Base-by-base conservation (phyloP, 208 protist genomes). In the Trypanosoma rangeli region DNA sequence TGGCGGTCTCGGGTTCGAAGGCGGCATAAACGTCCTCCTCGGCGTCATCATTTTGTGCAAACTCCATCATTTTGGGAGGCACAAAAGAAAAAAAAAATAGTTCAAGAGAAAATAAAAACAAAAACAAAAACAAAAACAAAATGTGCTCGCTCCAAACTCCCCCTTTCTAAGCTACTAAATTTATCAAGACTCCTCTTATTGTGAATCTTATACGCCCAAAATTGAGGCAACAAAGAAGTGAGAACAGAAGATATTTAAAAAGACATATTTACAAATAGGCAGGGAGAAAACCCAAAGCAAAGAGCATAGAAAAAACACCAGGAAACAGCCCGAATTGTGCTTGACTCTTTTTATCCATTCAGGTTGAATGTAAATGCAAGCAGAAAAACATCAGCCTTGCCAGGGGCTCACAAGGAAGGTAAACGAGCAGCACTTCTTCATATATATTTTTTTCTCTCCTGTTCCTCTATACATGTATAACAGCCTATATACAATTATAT, bases 1-100 rank as follows among this genome's bases (percentile, higher is more conserved):
- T 55, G 3, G 67, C 73, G n/a, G 56, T 64, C n/a, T 84, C 80
- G 31, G 80, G 71, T 58, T 91, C 83, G 62, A 94, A 94, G 28
- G 83, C 80, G 5, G 86, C 84, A 68, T 94, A 94, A 44, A 91
- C 73, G 62, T 94, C 89, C 42, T 94, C 89, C 39, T 86, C 82
- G 42, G 20, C 52, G 35, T 26, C 64, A 50, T 65, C 64, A 24
- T 69, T 58, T 22, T 42, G 48, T 16, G 24, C 8, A 33, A 39
- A 52, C 20, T 58, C 50, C 33, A 69, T 58, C 15, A 16, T 8
- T 7, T 35, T 37, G 33, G 7, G 4, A 7, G 33, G 33, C 33
- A 37, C 33, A 37, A 7, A 2, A 37, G 33, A 37, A 37, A 37
- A 37, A 37, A 37, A 37, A 2, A 37, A 7, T 7, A 37, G 7